Evolutionary conservation across 768 basidiomycete species (phyloP), one percentile per base, ranked within the genome.

Genomic region (Tremella fuciformis): DNA sequence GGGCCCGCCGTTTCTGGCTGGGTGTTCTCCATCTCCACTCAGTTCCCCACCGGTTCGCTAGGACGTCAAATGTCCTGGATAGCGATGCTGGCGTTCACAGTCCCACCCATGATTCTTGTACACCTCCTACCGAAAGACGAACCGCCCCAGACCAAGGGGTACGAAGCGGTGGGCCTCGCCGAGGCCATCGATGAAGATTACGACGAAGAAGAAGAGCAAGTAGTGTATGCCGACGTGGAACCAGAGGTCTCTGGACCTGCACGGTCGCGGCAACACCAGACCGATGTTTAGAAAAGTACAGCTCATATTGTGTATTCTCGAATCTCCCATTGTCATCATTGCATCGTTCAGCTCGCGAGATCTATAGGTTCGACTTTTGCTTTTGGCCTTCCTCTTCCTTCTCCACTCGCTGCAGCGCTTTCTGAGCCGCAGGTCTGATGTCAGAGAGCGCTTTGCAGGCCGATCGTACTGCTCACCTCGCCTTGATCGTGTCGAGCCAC

Each of bases 381-480:
- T 71, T 71, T 24, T 53, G 53, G 6, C 59, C 65, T 26, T 65
- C 67, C 55, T 76, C 75, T 57, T 76, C 75, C 13, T 65, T 59
- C 53, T 66, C 50, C 48, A 71, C 46, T 55, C 73, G 60, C 59
- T 67, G 54, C 34, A 70, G 29, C 16, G 58, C 75, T 13, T 61
- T 63, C 59, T 74, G 56, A 19, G 57, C 62, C 7, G 69, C 72
- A 18, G 72, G 70, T 22, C 71, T 71, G 40, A 1, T 25, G 22
- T 55, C 18, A 15, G 26, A 15, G 2, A n/a, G 15, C 39, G 34
- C 25, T 8, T 15, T 24, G n/a, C n/a, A 42, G 46, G 11, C 16
- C 16, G 24, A 26, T 1, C 1, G 24, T 15, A 22, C 13, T 34
- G 55, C 68, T 59, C 55, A 72, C 71, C 74, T 53, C 0, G 63